Base-by-base conservation (phyloP, 129 eudicot genomes). In the Erigeron canadensis region DNA sequence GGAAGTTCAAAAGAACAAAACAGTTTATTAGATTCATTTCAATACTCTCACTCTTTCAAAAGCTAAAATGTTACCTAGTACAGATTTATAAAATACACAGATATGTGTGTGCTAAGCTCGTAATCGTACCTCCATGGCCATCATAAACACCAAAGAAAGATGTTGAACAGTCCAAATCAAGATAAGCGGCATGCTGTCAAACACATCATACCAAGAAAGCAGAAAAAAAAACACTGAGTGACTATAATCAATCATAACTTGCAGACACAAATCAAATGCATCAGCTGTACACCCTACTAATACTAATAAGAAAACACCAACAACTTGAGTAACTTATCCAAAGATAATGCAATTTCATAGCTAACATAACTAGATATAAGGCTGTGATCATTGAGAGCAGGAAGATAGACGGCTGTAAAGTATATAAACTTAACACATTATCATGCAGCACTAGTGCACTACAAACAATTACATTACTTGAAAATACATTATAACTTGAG, bases 101-200 rank as follows among this genome's bases (percentile, higher is more conserved):
- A 58, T 42, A 34, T 18, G 39, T 55, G 21, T 17, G 43, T 37
- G n/a, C 51, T 23, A 63, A 15, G 71, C 34, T 66, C 60, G 46
- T 61, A 75, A 16, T 41, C 71, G 72, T 89, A 89, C 96, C 96
- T 73, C 98, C 98, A 81, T 89, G 98, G 81, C 98, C 98, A 83
- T 92, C 98, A 76, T 89, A 92, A 67, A 92, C 96, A 69, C 89
- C 96, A 74, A 89, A 92, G 81, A 89, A 92, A 63, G 98, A 87
- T 7, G 98, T 92, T 13, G 87, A 85, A 55, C 51, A 58, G 68
- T 86, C 96, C 85, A 89, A 78, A 80, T 89, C 86, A 42, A 77
- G 81, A 81, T 81, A 67, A 41, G 95, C 89, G 72, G 98, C 96
- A 89, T 92, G 98, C 96, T 92, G 79, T 65, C 70, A 54, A 85